Evolutionary conservation across 1,284 basidiomycete genomes (phyloP).

Genomic region (Laetiporus sulphureus): DNA sequence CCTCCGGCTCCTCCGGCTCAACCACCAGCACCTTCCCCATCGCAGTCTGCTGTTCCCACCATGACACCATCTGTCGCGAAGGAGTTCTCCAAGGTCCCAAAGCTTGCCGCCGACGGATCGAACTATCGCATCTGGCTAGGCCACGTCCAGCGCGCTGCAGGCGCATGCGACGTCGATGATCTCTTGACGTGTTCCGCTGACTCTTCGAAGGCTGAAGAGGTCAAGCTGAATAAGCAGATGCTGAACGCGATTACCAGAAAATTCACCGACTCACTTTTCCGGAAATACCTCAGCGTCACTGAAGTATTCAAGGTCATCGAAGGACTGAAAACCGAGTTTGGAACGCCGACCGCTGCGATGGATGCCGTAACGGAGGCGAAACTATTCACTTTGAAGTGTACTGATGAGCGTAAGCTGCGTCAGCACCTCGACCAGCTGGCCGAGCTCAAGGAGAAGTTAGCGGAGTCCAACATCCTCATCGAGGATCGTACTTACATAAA

Average conservation of each 20-base stretch:
- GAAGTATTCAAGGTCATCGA: constrained; percentile 4
- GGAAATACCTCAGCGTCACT: neutral
- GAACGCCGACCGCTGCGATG: neutral
- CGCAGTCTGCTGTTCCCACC: neutral
- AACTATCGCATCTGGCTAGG: constrained; percentile 11
- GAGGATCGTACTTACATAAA: neutral
- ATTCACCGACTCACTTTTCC: constrained; percentile 9
- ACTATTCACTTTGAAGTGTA: constrained; percentile 7
- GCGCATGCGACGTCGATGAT: constrained; percentile 4
- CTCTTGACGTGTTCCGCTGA: neutral
- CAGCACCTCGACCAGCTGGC: constrained; percentile 7
- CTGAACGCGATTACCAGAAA: constrained; percentile 3
- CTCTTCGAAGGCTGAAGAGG: neutral
- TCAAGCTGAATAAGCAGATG: constrained; percentile 3
- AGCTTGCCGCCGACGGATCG: constrained; percentile 5
- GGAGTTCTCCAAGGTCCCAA: constrained; percentile 8
- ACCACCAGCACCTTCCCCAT: neutral
- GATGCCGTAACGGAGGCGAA: constrained; percentile 1
- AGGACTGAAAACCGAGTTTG: constrained; percentile 5
- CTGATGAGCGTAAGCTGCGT: constrained; percentile 6
- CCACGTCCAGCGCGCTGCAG: constrained; percentile 6
- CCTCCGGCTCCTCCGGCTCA: too few relatives aligned
- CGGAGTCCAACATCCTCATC: neutral
- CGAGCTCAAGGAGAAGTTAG: constrained; percentile 5
- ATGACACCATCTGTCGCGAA: constrained; percentile 4